Evolutionary conservation across 2,329 filamentous ascomycete genomes (phyloP).

Genomic region (Talaromyces piceae): DNA sequence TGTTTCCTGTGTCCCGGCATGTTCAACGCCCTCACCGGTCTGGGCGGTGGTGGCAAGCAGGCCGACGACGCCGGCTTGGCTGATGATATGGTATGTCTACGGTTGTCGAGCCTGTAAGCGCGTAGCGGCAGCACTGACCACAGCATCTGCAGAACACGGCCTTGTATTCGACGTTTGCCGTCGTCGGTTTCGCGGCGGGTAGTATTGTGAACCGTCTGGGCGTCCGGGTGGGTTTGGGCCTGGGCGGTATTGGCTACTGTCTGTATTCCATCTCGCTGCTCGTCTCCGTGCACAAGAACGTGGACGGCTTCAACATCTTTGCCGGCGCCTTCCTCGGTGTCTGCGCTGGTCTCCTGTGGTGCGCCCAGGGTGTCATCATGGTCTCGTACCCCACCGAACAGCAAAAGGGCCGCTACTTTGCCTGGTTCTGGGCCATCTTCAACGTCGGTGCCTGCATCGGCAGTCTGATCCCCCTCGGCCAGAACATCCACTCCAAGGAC

Average conservation of each 20-base stretch:
- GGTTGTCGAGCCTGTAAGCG: conserved; percentile 2
- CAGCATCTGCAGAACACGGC: conserved; percentile 41
- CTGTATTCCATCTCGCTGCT: conserved; percentile 33
- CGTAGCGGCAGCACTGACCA: not conserved
- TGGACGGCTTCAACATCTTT: conserved; percentile 33
- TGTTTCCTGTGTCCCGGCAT: conserved; percentile 63
- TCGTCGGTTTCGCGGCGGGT: conserved; percentile 50
- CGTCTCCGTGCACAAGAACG: conserved; percentile 34
- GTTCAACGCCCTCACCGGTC: conserved; percentile 55
- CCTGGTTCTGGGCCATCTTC: conserved; percentile 84
- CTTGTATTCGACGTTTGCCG: conserved; percentile 58
- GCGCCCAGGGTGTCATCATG: conserved; percentile 35
- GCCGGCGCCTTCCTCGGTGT: conserved; percentile 33
- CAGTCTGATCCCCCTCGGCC: conserved; percentile 36
- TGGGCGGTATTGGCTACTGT: conserved; percentile 27
- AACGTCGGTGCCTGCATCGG: conserved; percentile 78
- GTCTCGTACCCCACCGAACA: conserved; percentile 72
- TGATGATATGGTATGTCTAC: conserved; percentile 48
- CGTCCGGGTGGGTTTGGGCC: conserved; percentile 21
- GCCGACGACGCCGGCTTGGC: conserved; percentile 37
- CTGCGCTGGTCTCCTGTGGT: conserved; percentile 35
- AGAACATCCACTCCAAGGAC: conserved; percentile 12
- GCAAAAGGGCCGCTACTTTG: conserved; percentile 74
- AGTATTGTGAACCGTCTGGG: conserved; percentile 24
- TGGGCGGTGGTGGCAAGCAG: conserved; percentile 53